Percentiles rank a stretch among this genome's conserved stretches.
Conservation (phyloP, 2,329 filamentous ascomycete species). For the Aspergillus arachidicola region DNA sequence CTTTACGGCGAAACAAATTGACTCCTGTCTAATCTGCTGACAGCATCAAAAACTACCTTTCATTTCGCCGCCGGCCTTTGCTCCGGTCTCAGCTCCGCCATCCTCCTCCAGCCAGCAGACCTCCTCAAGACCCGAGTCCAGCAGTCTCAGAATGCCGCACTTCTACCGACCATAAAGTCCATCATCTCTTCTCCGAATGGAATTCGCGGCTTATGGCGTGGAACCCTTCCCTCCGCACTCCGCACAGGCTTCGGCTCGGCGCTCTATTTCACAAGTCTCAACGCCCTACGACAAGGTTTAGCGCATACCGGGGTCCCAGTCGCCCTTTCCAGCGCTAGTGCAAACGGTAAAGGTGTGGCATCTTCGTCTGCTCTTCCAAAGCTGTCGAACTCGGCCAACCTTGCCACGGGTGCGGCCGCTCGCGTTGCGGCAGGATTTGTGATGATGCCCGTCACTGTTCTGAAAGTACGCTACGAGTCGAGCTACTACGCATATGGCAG, state of each 20-base stretch:
- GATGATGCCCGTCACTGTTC: slow-evolving; percentile 93
- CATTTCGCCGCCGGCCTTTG: slow-evolving; percentile 88
- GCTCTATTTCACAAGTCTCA: slow-evolving; percentile 89
- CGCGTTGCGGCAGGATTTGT: slow-evolving; percentile 84
- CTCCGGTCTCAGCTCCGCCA: slow-evolving; percentile 84
- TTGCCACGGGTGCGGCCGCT: slow-evolving; percentile 80
- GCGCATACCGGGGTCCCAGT: slow-evolving; percentile 46
- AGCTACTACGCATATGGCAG: slow-evolving; percentile 82
- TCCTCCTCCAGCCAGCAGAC: slow-evolving; percentile 91
- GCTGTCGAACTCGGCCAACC: slow-evolving; percentile 80
- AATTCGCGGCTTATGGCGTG: slow-evolving; percentile 81
- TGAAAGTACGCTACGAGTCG: slow-evolving; percentile 95
- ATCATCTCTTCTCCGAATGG: slow-evolving; percentile 69
- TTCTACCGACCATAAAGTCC: slow-evolving; percentile 68
- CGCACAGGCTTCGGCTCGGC: slow-evolving; percentile 91
- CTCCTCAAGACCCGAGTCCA: slow-evolving; percentile 96
- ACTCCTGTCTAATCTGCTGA: not conserved
- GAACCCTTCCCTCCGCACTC: slow-evolving; percentile 87
- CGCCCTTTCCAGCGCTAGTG: slow-evolving; percentile 36
- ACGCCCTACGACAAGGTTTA: slow-evolving; percentile 73
- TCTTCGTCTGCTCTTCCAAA: slow-evolving; percentile 80
- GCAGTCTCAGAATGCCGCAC: slow-evolving; percentile 73
- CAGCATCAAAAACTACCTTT: slow-evolving; percentile 57
- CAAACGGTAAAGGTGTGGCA: slow-evolving; percentile 21
- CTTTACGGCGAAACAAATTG: not conserved